These are phyloP conservation scores for Auricularia sp. DNA, from an alignment of 768 basidiomycete species.

Conservation along the genomic window DNA sequence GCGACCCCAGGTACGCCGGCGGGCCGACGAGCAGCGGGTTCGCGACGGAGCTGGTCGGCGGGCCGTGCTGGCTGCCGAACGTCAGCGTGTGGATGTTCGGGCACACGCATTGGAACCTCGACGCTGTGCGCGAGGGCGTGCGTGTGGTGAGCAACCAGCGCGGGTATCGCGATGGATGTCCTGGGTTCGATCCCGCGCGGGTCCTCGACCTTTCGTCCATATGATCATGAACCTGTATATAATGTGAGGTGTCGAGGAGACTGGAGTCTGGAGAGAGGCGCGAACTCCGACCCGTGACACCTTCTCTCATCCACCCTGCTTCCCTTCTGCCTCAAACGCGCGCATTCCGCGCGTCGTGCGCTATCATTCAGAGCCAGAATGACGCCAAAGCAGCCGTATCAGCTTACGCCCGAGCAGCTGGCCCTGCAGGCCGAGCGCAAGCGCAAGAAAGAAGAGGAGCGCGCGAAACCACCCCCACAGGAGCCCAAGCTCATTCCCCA, in stretches of 20 bases:
- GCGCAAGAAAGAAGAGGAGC: constrained; percentile 9
- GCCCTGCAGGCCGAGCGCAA: constrained; percentile 41
- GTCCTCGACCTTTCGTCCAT: background rate
- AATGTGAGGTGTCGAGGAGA: background rate
- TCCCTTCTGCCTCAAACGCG: too few relatives aligned
- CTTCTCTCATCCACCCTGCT: too few relatives aligned
- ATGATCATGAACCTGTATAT: too few relatives aligned
- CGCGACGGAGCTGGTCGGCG: constrained; percentile 22
- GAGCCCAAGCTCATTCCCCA: constrained; percentile 3
- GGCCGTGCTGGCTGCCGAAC: constrained; percentile 18
- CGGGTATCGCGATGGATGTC: constrained; percentile 17
- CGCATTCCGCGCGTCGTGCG: background rate
- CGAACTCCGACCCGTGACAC: too few relatives aligned
- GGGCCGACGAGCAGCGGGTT: constrained; percentile 22
- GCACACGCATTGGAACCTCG: constrained; percentile 33
- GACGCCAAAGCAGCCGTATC: background rate
- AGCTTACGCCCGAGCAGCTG: constrained; percentile 44
- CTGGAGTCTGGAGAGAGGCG: background rate
- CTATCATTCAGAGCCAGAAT: background rate
- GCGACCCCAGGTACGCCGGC: constrained; percentile 22
- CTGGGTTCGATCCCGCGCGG: constrained; percentile 1
- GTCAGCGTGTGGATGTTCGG: constrained; percentile 32
- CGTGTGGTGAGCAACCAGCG: constrained; percentile 30
- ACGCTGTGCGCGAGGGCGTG: constrained; percentile 25
- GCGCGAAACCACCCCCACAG: constrained; percentile 17